These are phyloP conservation scores for Aspergillus coremiiformis DNA, from an alignment of 495 filamentous ascomycete species.

Conservation along the genomic window DNA sequence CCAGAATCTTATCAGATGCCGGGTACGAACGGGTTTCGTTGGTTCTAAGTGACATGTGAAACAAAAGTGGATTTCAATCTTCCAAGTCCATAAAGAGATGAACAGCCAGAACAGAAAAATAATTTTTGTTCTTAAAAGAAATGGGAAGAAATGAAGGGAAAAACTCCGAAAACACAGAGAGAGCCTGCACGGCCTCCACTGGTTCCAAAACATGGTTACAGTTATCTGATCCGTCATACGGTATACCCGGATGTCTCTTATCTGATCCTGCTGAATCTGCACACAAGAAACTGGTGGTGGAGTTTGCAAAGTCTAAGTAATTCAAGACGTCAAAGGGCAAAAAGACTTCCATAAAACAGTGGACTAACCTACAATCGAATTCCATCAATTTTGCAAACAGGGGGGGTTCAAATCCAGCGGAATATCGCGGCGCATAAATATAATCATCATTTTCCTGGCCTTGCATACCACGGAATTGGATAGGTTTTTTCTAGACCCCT, in stretches of 20 bases:
- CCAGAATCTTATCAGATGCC: neutral
- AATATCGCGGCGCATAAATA: slow-evolving; percentile 8
- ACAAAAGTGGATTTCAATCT: too few relatives aligned
- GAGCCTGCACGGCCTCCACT: neutral
- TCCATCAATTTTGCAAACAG: too few relatives aligned
- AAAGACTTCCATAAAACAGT: too few relatives aligned
- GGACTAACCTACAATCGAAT: neutral
- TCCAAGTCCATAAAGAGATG: too few relatives aligned
- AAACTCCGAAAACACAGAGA: too few relatives aligned
- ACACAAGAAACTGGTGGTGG: too few relatives aligned
- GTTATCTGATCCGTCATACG: neutral
- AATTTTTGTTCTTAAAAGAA: too few relatives aligned
- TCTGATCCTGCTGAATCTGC: too few relatives aligned
- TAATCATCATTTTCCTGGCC: neutral
- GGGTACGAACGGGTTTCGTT: neutral
- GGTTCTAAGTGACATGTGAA: neutral
- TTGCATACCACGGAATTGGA: slow-evolving; percentile 9
- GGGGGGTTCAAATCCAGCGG: neutral
- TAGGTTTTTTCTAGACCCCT: neutral
- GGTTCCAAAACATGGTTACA: neutral
- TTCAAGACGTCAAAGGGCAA: neutral
- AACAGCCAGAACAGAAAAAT: too few relatives aligned
- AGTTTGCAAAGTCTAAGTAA: too few relatives aligned
- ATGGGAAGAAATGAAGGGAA: too few relatives aligned
- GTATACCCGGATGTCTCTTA: neutral